Evolutionary conservation across 1,139 yeast species (phyloP), one percentile per base, ranked within the genome.

Genomic region (Geotrichum bryndzae): DNA sequence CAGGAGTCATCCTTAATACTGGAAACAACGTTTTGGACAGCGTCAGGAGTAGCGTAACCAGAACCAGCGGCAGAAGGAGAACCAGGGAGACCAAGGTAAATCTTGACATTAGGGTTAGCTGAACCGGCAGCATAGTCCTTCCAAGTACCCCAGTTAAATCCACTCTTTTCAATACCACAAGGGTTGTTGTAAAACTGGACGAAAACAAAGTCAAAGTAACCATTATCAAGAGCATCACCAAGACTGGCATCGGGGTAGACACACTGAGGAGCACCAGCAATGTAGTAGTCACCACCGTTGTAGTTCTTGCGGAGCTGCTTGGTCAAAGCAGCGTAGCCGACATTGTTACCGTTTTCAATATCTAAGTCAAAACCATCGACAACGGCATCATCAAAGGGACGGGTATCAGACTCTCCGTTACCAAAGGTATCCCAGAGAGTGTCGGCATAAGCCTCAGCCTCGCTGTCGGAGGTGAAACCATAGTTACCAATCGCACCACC

Each of bases 251-350:
- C 97, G 23, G 97, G 97, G 71, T 86, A 88, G 29, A 87, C 89
- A 77, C 98, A 92, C 77, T 92, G 97, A 29, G 97, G 97, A 66
- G 98, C 96, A 66, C 96, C 96, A 62, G 96, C 83, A 57, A 92
- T 78, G 73, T 88, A 90, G 76, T 88, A 91, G 22, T 73, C 70
- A 72, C 68, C 70, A 38, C 70, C 66, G 23, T 77, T 77, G 68
- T 81, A 90, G 65, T 82, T 77, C 2, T 72, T 68, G 77, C 94
- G 85, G 70, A 92, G 79, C 56, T 68, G 66, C 31, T 64, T 68
- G 25, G 73, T 86, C 64, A 86, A 75, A 5, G 85, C 83, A 33
- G 80, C 78, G 67, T 81, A 82, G 31, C 88, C 88, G 3, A 76
- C 72, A 54, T 79, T 78, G 57, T 74, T 72, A 51, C 78, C 80